Evolutionary conservation across 768 basidiomycete species (phyloP), one percentile per base, ranked within the genome.

Genomic region (Pilatotrama ljubarskyi): DNA sequence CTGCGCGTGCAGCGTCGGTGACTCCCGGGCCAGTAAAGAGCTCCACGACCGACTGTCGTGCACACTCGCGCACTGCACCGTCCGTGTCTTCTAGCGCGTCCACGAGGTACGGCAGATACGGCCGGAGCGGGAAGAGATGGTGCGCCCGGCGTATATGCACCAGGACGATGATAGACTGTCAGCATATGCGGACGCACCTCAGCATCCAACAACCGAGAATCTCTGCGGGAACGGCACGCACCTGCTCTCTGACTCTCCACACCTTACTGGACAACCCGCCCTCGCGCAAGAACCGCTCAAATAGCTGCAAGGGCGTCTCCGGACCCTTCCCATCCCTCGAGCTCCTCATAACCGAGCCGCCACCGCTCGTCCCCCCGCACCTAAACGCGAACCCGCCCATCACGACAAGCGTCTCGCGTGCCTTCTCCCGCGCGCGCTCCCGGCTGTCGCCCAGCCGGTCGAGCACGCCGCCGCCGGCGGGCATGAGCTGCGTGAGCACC

Each of bases 71-170:
- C 52, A 98, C 97, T 65, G 86, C 84, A 18, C 89, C 84, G 69
- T 99, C 97, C 1, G 86, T 84, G 73, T 98, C 96, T 76, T 98
- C 92, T 29, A 99, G 80, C 38, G 87, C 80, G 55, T 88, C 91
- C 35, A 98, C 92, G 50, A 99, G 83, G 13, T 81, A 75, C 1
- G 89, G 73, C 32, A 96, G 82, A 74, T 89, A 98, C 5, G 90
- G 83, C 44, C 90, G 82, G 42, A 97, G 84, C 36, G 93, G 92
- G 59, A 93, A 92, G 43, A 83, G 77, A 67, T 84, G 82, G 70
- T 90, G 84, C 43, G 76, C 71, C 37, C 88, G 85, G 51, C 91
- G 87, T 65, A 93, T 82, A 65, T 88, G 81, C 17, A 90, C 88
- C 8, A 93, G 79, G 17, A 84, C 80, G 44, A 90, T 70, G 43